A percentile compares a stretch with the other conserved stretches of the same genome.
These are phyloP conservation scores for Chalciporus piperatus DNA, from an alignment of 768 basidiomycete species.

Conservation along the genomic window DNA sequence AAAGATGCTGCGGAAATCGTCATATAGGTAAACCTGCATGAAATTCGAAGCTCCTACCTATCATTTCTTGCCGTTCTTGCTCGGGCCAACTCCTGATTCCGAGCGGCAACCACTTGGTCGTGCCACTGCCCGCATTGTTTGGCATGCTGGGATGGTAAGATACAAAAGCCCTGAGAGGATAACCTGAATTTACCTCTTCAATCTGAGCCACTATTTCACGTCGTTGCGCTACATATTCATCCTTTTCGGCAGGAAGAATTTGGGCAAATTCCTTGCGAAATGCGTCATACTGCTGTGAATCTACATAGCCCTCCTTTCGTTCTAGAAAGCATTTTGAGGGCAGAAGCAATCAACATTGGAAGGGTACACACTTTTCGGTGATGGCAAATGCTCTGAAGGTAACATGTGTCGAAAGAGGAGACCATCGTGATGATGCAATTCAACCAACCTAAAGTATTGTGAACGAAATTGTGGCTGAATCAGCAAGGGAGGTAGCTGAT, in stretches of 20 bases:
- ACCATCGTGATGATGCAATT: not conserved
- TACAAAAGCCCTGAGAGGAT: too few relatives aligned
- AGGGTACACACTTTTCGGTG: too few relatives aligned
- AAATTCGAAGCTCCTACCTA: too few relatives aligned
- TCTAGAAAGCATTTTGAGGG: too few relatives aligned
- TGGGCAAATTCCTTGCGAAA: not conserved
- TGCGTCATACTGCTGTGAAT: not conserved
- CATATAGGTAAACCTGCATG: too few relatives aligned
- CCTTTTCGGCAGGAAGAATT: not conserved
- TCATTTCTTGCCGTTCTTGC: not conserved
- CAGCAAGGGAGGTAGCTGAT: too few relatives aligned
- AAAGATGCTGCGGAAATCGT: too few relatives aligned
- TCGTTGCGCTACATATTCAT: not conserved
- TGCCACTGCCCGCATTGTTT: not conserved
- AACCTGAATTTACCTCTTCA: too few relatives aligned
- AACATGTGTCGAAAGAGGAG: not conserved
- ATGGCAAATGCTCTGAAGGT: not conserved
- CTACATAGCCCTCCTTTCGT: not conserved
- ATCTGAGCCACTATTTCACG: not conserved
- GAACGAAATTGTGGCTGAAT: not conserved
- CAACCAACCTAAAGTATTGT: not conserved
- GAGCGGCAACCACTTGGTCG: not conserved
- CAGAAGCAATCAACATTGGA: too few relatives aligned
- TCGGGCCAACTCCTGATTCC: not conserved
- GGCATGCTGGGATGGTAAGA: not conserved